Percentiles rank a stretch among this genome's conserved stretches.
Evolutionary conservation across 345 rosid genomes (phyloP).

Genomic region (Sonneratia caseolaris): DNA sequence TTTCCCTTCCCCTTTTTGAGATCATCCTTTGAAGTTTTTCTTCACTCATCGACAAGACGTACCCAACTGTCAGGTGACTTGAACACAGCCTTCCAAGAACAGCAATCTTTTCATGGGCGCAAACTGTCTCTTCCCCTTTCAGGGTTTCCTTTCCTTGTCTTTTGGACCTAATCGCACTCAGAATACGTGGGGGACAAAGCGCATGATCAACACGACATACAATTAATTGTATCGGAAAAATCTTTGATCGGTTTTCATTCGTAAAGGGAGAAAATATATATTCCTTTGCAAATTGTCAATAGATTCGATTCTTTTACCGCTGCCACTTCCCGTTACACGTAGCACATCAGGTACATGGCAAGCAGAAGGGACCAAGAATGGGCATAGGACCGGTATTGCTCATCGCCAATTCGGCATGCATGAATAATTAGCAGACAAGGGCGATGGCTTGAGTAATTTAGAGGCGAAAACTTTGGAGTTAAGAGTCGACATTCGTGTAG

Average conservation of each 20-base stretch:
- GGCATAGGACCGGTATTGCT: too few species aligned
- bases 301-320: neutral
- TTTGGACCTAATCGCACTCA: neutral
- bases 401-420: too few species aligned
- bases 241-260: neutral
- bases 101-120: neutral
- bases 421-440: too few species aligned
- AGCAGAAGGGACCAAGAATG: neutral
- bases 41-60: slow-evolving; percentile 32
- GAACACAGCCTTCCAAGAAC: neutral
- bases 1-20: neutral
- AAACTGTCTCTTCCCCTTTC: neutral
- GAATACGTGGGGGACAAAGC: neutral
- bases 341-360: neutral
- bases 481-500: too few species aligned
- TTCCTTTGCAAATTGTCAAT: neutral
- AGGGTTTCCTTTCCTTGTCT: neutral
- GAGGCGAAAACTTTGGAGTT: too few species aligned
- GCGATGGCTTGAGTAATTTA: too few species aligned
- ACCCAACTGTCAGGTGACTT: neutral
- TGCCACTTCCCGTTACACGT: neutral
- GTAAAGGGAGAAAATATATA: neutral
- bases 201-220: neutral
- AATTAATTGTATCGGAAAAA: neutral
- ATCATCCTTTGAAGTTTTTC: slow-evolving; percentile 11